A percentile compares a stretch with the other conserved stretches of the same genome.
phyloP scores from a whole-genome alignment of 192 early-diverging fungal genomes.

The Diversispora epigaea region DNA sequence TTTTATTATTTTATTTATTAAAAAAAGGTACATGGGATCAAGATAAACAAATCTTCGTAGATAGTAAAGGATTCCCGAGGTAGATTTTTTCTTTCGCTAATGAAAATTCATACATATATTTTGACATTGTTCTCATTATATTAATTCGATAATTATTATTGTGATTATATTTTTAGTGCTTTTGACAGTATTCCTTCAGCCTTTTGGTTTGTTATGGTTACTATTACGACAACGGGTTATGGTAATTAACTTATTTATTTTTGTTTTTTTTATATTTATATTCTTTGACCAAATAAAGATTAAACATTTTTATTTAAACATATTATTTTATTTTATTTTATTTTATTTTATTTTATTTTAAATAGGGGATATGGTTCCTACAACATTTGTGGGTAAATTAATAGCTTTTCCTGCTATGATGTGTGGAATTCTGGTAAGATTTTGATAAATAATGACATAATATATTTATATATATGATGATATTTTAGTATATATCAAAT shows the following conservation, averaged over 20 bases:
- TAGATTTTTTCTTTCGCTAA: constrained; percentile 21
- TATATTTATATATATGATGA: neutral
- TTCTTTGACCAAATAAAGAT: neutral
- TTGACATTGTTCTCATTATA: neutral
- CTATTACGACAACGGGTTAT: constrained; percentile 80
- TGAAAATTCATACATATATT: neutral
- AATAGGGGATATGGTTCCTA: constrained; percentile 75
- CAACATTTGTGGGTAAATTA: constrained; percentile 75
- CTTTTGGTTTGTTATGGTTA: constrained; percentile 76
- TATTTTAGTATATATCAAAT: no score
- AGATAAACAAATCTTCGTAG: constrained; percentile 63
- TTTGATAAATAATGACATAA: neutral
- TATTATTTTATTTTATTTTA: neutral
- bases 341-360: neutral
- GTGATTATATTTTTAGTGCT: constrained; percentile 34
- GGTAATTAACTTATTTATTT: constrained; percentile 34
- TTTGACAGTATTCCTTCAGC: constrained; percentile 81
- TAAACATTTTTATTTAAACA: no score
- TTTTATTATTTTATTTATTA: neutral
- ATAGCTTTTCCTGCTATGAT: constrained; percentile 82
- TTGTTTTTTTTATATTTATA: neutral
- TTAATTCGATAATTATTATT: neutral
- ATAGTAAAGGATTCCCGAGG: constrained; percentile 66
- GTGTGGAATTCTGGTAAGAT: constrained; percentile 64
- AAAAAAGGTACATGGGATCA: constrained; percentile 61